Evolutionary conservation across 768 basidiomycete species (phyloP), one percentile per base, ranked within the genome.

Genomic region (Clavaria fumosa): DNA sequence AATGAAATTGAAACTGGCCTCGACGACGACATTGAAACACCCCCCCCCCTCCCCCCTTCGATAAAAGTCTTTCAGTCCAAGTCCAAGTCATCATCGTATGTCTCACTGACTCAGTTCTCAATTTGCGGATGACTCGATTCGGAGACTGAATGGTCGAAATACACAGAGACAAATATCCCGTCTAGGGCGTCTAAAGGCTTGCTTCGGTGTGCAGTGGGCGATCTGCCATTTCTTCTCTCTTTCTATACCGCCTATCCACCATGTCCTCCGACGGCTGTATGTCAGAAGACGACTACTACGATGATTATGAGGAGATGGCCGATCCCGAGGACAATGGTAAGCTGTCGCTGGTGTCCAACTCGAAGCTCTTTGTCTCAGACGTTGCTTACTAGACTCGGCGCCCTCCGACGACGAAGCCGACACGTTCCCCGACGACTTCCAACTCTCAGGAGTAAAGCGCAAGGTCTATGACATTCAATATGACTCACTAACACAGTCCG

Each of bases 391-490:
- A 42, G 41, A 31, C 5, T 42, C 41, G 21, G 41, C 41, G 10
- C 35, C 37, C 33, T 53, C 50, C 24, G 73, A 71, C 14, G 72
- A 75, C 39, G 81, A 79, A 22, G 69, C 78, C 63, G 79, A 78
- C 44, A 62, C 61, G 33, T 69, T 65, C 47, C 66, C 66, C 20
- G 72, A 78, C 38, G 77, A 80, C 52, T 75, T 76, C 55, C 73
- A 64, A 44, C 58, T 78, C 33, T 53, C 63, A 3, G 76, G 73
- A 52, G 63, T 61, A 31, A 69, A 67, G 48, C 64, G 54, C 44
- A 82, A 84, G 60, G 57, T 74, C 2, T 95, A 88, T 52, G 86
- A 95, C 49, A 72, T 95, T 30, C 77, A 85, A n/a, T 82, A 76
- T 53, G 74, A 81, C 40, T 69, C 78, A 9, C 70, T 91, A 35